Conservation (phyloP, 768 basidiomycete genomes). For the Hebeloma cylindrosporum region DNA sequence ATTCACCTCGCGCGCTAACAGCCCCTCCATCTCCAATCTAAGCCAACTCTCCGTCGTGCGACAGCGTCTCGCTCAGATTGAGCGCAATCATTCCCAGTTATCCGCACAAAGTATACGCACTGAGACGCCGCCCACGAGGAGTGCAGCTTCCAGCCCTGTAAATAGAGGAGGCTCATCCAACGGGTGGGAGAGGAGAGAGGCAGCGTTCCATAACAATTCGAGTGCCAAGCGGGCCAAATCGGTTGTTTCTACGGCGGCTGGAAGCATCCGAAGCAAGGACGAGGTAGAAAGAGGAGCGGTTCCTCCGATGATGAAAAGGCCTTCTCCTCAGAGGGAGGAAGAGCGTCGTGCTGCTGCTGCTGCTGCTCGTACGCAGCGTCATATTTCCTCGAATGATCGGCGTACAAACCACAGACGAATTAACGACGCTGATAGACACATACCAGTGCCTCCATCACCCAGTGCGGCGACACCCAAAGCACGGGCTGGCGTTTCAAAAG, state of each 20-base stretch:
- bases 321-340: no score
- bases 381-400: no score
- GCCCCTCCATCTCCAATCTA: conserved; percentile 64
- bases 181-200: conserved; percentile 18
- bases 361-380: no score
- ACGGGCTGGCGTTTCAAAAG: conserved; percentile 2
- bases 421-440: no score
- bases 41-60: conserved; percentile 63
- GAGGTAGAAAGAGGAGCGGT: no score
- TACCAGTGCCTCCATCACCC: neutral
- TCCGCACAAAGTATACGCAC: conserved; percentile 18
- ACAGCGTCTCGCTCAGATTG: conserved; percentile 63
- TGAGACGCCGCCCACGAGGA: conserved; percentile 3
- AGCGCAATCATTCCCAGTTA: conserved; percentile 33
- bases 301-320: no score
- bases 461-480: neutral
- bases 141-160: conserved; percentile 12
- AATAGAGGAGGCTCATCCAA: conserved; percentile 14
- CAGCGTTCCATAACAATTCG: conserved; percentile 14
- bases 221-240: no score
- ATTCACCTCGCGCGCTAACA: conserved; percentile 25
- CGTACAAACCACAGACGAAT: no score
- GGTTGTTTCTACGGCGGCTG: no score
- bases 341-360: no score
- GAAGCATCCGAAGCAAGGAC: neutral